Percentiles rank a stretch among this genome's conserved stretches.
phyloP scores from a whole-genome alignment of 768 basidiomycete genomes.

The Suillus weaverae region DNA sequence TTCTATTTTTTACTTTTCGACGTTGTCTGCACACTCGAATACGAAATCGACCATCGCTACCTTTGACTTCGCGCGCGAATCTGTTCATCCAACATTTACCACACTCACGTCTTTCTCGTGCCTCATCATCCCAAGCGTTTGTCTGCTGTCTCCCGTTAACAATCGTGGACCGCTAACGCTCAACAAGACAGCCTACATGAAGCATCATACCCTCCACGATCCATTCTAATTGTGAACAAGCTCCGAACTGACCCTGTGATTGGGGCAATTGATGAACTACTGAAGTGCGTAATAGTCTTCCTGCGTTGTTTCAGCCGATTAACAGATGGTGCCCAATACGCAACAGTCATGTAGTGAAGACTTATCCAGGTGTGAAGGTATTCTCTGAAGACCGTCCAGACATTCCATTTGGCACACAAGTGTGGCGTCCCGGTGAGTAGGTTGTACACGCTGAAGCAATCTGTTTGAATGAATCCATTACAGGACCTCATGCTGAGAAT shows the following conservation, averaged over 20 bases:
- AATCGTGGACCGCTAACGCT: conserved; percentile 22
- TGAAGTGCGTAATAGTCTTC: conserved; percentile 48
- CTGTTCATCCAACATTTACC: background rate
- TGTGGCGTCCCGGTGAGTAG: conserved; percentile 63
- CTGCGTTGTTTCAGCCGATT: background rate
- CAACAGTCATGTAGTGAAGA: conserved; percentile 54
- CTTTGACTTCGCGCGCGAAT: background rate
- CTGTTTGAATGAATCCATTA: conserved; percentile 8
- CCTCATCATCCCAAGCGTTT: conserved; percentile 9
- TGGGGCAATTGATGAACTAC: conserved; percentile 71
- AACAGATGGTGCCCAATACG: conserved; percentile 7
- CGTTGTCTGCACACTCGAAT: background rate
- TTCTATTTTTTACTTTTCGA: background rate
- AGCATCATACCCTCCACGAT: conserved; percentile 46
- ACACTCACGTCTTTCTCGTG: background rate
- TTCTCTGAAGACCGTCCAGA: conserved; percentile 68
- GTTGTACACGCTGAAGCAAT: background rate
- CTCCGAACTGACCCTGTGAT: conserved; percentile 76
- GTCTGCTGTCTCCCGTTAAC: background rate
- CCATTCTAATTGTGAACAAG: conserved; percentile 80
- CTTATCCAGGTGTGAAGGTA: conserved; percentile 60
- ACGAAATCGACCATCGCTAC: background rate
- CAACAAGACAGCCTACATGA: conserved; percentile 25
- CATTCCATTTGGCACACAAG: conserved; percentile 61
- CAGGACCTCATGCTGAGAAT: conserved; percentile 52